Evolutionary conservation across 108 stramenopile genomes (phyloP), one percentile per base, ranked within the genome.

Genomic region (Parmales sp.): DNA sequence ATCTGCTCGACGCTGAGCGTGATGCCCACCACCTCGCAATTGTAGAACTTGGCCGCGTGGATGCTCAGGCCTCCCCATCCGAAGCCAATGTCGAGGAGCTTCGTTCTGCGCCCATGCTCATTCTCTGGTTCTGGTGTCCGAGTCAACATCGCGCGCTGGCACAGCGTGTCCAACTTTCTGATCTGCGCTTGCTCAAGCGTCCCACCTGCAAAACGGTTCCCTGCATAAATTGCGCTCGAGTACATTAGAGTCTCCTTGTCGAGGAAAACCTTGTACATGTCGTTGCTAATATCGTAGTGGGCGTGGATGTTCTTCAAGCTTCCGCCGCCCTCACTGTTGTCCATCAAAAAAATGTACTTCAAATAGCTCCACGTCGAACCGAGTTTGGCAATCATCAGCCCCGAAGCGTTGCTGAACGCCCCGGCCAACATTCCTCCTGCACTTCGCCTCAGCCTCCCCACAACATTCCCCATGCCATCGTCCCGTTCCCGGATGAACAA

Each of bases 271-370:
- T 74, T 86, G 72, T 91, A 97, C 64, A 97, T 74, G 65, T 88
- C 91, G 74, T 97, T 97, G 6, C 80, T 80, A 13, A 95, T 67
- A 74, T 98, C 95, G 72, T 98, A 98, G 73, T 98, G 96, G n/a
- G 94, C 93, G 68, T 89, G 88, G 69, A 98, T 98, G 72, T 98
- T 96, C 60, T 81, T 81, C 74, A 89, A 64, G 1, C 78, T 80
- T n/a, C 82, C 88, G 8, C 89, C 89, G 2, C 77, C 67, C 64
- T 90, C 89, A n/a, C 86, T 92, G 71, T 97, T 97, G 73, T 95
- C 94, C 90, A 94, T 91, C 22, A 82, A 78, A 13, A 95, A 73
- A 46, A 78, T 78, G 81, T 90, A 93, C n/a, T 89, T 79, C 38
- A 92, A 46, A 73, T 80, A 92, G 75, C 94, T 93, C 46, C 90